Percentiles rank a stretch among this genome's conserved stretches.
These are phyloP conservation scores for Vigna unguiculata DNA, from an alignment of 306 rosid species.

Conservation along the genomic window DNA sequence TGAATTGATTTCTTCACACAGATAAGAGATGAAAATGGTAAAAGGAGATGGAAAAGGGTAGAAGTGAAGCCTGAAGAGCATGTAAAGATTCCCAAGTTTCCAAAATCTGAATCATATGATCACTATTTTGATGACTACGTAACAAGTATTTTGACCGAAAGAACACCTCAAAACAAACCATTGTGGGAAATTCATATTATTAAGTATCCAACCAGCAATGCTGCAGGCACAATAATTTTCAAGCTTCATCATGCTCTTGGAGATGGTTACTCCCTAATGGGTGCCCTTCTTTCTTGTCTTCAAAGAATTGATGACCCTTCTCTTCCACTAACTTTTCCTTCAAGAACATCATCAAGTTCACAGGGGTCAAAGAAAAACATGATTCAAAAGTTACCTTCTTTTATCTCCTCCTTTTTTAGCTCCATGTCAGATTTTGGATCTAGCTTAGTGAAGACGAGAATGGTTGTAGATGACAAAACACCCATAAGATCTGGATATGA, in stretches of 20 bases:
- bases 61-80: slow-evolving; percentile 62
- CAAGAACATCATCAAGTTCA: not conserved
- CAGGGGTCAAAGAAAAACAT: not conserved
- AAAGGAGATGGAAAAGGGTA: slow-evolving; percentile 58
- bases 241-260: slow-evolving; percentile 69
- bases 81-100: slow-evolving; percentile 51
- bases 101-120: slow-evolving; percentile 50
- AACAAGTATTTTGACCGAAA: slow-evolving; percentile 34
- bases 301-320: slow-evolving; percentile 64
- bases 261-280: slow-evolving; percentile 72
- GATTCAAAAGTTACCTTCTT: slow-evolving; percentile 15
- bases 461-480: slow-evolving; percentile 56
- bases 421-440: slow-evolving; percentile 54
- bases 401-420: slow-evolving; percentile 15
- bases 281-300: slow-evolving; percentile 64
- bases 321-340: slow-evolving; percentile 66
- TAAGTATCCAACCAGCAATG: slow-evolving; percentile 63
- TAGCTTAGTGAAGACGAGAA: slow-evolving; percentile 44
- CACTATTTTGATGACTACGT: slow-evolving; percentile 51
- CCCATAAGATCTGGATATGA: slow-evolving; percentile 63
- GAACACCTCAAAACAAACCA: slow-evolving; percentile 51
- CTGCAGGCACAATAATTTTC: slow-evolving; percentile 53
- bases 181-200: slow-evolving; percentile 64
- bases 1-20: slow-evolving; percentile 1
- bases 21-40: slow-evolving; percentile 49